phyloP scores from a whole-genome alignment of 345 rosid genomes.

The Atalantia buxifolia region DNA sequence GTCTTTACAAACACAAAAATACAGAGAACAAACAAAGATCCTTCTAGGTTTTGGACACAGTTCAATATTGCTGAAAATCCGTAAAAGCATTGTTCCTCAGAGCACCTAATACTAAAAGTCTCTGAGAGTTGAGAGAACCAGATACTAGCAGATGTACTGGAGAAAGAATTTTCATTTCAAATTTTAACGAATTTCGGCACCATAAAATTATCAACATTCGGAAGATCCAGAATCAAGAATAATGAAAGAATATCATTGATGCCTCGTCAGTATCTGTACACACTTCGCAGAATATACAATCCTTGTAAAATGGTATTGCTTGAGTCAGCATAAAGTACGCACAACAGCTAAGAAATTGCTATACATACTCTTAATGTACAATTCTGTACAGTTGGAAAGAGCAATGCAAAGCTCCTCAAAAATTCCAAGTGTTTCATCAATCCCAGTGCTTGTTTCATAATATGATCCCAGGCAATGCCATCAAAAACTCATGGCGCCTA shows the following conservation, averaged over 20 bases:
- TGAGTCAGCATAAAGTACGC: not conserved
- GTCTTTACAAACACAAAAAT: too few relatives aligned
- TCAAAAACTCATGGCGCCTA: not conserved
- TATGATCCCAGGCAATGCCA: not conserved
- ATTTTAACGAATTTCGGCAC: not conserved
- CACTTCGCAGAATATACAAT: constrained; percentile 16
- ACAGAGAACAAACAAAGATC: too few relatives aligned
- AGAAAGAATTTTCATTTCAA: not conserved
- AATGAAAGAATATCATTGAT: constrained; percentile 16
- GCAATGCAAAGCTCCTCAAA: constrained; percentile 5
- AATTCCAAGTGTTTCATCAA: not conserved
- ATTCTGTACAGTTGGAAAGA: constrained; percentile 29
- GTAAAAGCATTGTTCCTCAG: too few relatives aligned
- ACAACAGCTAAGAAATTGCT: constrained; percentile 11
- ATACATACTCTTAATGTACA: constrained; percentile 23
- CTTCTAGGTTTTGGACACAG: too few relatives aligned
- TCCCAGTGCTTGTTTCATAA: not conserved
- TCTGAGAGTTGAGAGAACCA: too few relatives aligned
- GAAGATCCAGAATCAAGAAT: not conserved
- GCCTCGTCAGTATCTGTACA: not conserved
- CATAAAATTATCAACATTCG: not conserved
- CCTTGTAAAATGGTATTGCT: constrained; percentile 2
- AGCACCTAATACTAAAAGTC: too few relatives aligned
- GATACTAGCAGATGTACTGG: not conserved
- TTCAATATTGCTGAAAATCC: too few relatives aligned